phyloP scores from a whole-genome alignment of 2,329 filamentous ascomycete species.

The Phaeosphaeriaceae sp. region DNA sequence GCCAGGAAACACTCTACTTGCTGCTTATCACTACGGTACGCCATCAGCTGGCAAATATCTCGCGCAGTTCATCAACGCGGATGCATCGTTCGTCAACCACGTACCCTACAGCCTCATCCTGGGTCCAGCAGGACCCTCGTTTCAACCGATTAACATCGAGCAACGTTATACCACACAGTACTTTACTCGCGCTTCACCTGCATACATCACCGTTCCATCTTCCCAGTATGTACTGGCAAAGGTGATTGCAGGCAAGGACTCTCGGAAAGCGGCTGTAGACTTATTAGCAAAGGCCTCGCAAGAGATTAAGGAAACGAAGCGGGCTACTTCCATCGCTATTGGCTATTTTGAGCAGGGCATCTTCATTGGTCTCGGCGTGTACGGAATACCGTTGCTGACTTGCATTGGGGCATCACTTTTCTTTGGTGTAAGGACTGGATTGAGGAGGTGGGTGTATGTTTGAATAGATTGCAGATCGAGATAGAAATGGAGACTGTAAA shows the following conservation, averaged over 20 bases:
- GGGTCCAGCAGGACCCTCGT: conserved; percentile 33
- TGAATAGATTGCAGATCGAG: neutral
- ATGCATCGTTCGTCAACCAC: conserved; percentile 63
- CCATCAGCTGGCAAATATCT: conserved; percentile 64
- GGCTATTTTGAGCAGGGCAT: conserved; percentile 42
- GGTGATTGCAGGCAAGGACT: conserved; percentile 14
- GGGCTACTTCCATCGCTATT: conserved; percentile 38
- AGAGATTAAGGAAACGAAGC: conserved; percentile 42
- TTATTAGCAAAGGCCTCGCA: conserved; percentile 21
- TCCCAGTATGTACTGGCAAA: conserved; percentile 27
- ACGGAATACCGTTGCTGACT: conserved; percentile 37
- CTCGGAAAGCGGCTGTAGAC: conserved; percentile 16
- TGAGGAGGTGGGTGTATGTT: conserved; percentile 27
- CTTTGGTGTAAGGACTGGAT: conserved; percentile 32
- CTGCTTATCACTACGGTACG: conserved; percentile 61
- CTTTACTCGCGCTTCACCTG: conserved; percentile 27
- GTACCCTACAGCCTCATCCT: conserved; percentile 62
- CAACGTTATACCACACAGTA: conserved; percentile 26
- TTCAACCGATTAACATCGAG: conserved; percentile 20
- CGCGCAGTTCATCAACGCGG: conserved; percentile 60
- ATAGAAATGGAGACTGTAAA: too few relatives aligned
- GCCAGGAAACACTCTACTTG: conserved; percentile 41
- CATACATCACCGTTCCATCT: conserved; percentile 15
- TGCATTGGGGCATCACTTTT: conserved; percentile 34
- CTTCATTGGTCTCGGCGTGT: conserved; percentile 45